Percentiles rank a stretch among this genome's conserved stretches.
Evolutionary conservation across 2,329 filamentous ascomycete genomes (phyloP).

Genomic region (Neopestalotiopsis sp.): DNA sequence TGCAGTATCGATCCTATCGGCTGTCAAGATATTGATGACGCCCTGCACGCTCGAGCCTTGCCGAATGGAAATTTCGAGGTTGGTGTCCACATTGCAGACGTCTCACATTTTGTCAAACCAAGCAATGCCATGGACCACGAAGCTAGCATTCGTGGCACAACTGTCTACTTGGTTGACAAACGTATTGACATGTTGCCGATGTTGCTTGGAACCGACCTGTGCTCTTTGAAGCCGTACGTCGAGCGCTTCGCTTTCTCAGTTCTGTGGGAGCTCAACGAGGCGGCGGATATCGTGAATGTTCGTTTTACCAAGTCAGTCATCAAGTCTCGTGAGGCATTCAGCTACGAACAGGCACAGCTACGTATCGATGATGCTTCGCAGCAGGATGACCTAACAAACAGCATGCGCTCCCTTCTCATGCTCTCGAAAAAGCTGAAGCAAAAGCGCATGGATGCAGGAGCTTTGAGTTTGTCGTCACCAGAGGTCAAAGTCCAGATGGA

Average conservation of each 20-base stretch:
- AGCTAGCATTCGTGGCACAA: conserved; percentile 91
- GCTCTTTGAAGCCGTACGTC: conserved; percentile 96
- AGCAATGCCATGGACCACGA: conserved; percentile 97
- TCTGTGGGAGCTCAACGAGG: conserved; percentile 84
- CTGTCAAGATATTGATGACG: conserved; percentile 98
- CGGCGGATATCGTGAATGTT: conserved; percentile 84
- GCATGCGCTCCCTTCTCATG: conserved; percentile 85
- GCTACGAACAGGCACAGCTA: conserved; percentile 94
- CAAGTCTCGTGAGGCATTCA: conserved; percentile 94
- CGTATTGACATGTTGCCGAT: conserved; percentile 99
- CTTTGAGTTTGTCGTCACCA: conserved; percentile 93
- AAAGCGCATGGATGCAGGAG: conserved; percentile 95
- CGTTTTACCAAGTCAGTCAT: conserved; percentile 98
- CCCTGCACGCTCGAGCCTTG: conserved; percentile 82
- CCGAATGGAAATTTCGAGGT: conserved; percentile 96
- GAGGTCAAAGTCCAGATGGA: conserved; percentile 96
- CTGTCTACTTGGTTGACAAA: conserved; percentile 97
- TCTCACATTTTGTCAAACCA: conserved; percentile 98
- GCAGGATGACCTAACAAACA: conserved; percentile 85
- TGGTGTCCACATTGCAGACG: conserved; percentile 97
- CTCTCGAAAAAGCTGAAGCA: conserved; percentile 93
- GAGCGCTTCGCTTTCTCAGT: conserved; percentile 89
- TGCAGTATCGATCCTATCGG: conserved; percentile 97
- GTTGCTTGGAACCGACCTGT: conserved; percentile 93
- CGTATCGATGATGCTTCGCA: conserved; percentile 90